Percentiles rank a stretch among this genome's conserved stretches.
phyloP scores from a whole-genome alignment of 2,329 filamentous ascomycete genomes.

The Aureobasidium uvarum region DNA sequence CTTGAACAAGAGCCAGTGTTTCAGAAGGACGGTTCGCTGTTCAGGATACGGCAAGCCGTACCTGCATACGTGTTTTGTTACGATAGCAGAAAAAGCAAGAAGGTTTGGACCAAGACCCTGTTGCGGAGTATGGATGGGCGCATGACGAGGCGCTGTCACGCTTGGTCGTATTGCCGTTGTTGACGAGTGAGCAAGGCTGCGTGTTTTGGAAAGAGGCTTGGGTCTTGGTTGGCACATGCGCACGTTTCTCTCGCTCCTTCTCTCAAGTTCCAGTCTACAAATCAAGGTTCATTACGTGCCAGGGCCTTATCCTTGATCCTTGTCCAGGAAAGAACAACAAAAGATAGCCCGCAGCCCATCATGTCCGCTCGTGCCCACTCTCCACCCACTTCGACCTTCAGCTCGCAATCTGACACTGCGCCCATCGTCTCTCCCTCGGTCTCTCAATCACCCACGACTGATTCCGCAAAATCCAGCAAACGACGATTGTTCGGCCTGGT shows the following conservation, averaged over 20 bases:
- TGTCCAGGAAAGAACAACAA: background rate
- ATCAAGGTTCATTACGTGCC: conserved; percentile 21
- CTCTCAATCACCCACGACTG: background rate
- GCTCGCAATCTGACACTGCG: conserved; percentile 16
- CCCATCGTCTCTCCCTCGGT: background rate
- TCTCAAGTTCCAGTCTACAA: background rate
- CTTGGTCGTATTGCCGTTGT: conserved; percentile 12
- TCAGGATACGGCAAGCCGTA: background rate
- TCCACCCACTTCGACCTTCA: conserved; percentile 15
- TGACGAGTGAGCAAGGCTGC: conserved; percentile 16
- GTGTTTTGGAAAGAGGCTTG: background rate
- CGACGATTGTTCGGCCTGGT: conserved; percentile 31
- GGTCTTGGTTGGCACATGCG: background rate
- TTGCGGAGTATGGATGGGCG: conserved; percentile 4
- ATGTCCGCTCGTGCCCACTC: conserved; percentile 21
- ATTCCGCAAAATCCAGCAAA: conserved; percentile 29
- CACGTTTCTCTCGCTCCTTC: conserved; percentile 15
- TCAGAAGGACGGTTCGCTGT: conserved; percentile 11
- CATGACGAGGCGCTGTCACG: conserved; percentile 15
- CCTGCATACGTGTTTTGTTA: conserved; percentile 18
- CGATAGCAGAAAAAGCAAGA: conserved; percentile 6
- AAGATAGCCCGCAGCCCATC: background rate
- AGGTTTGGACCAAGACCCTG: conserved; percentile 4
- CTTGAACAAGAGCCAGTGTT: conserved; percentile 5
- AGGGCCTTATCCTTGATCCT: conserved; percentile 13